These are phyloP conservation scores for Coniella lustricola DNA, from an alignment of 2,329 filamentous ascomycete species.

Conservation along the genomic window DNA sequence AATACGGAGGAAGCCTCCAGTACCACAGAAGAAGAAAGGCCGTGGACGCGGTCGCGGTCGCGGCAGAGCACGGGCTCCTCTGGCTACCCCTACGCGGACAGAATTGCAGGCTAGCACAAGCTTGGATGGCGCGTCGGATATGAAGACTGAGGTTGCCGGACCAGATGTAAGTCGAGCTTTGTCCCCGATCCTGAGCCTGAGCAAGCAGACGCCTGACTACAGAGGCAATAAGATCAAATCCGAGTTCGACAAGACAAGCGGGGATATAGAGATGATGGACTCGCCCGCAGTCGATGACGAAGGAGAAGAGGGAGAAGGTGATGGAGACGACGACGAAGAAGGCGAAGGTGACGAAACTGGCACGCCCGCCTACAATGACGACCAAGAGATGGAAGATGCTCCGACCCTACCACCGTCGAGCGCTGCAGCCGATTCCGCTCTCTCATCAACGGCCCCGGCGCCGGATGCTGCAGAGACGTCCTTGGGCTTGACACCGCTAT, in stretches of 20 bases:
- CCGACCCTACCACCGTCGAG: slow-evolving; percentile 6
- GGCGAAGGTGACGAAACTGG: slow-evolving; percentile 38
- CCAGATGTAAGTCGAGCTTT: slow-evolving; percentile 30
- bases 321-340: slow-evolving; percentile 41
- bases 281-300: slow-evolving; percentile 40
- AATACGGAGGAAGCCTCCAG: slow-evolving; percentile 58
- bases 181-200: neutral
- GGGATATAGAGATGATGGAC: slow-evolving; percentile 49
- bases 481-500: slow-evolving; percentile 25
- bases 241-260: slow-evolving; percentile 35
- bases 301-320: slow-evolving; percentile 40
- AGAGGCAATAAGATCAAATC: slow-evolving; percentile 36
- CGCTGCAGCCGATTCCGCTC: neutral
- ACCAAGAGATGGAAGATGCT: slow-evolving; percentile 22
- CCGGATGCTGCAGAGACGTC: slow-evolving; percentile 24
- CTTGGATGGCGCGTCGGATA: slow-evolving; percentile 31
- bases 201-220: slow-evolving; percentile 16
- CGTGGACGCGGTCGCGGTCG: slow-evolving; percentile 53
- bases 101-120: slow-evolving; percentile 30
- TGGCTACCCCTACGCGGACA: slow-evolving; percentile 25
- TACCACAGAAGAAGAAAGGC: slow-evolving; percentile 67
- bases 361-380: slow-evolving; percentile 23
- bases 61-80: slow-evolving; percentile 54
- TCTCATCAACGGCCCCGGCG: slow-evolving; percentile 26
- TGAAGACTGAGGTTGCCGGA: slow-evolving; percentile 31